Conservation (phyloP, 352 stramenopile species). For the Phytophthora constricta region DNA sequence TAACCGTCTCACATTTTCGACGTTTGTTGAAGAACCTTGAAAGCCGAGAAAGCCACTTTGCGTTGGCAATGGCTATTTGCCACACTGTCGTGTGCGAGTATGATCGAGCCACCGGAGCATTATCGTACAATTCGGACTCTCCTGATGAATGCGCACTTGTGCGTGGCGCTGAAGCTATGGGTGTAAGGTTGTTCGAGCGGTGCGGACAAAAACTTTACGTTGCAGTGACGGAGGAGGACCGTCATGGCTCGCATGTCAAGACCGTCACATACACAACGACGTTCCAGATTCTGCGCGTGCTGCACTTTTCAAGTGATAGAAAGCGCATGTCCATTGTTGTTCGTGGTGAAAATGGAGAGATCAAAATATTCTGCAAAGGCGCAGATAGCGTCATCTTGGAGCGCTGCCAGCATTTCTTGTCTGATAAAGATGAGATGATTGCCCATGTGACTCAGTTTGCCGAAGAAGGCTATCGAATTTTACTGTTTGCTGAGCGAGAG, state of each 20-base stretch:
- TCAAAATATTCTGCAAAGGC: slow-evolving; percentile 84
- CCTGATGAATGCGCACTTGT: slow-evolving; percentile 94
- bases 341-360: slow-evolving; percentile 52
- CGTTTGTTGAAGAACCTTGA: slow-evolving; percentile 57
- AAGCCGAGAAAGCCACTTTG: slow-evolving; percentile 58
- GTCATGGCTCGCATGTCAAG: slow-evolving; percentile 56
- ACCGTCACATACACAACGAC: slow-evolving; percentile 67
- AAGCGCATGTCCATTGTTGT: slow-evolving; percentile 89
- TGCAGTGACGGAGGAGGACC: slow-evolving; percentile 72
- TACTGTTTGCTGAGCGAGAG: slow-evolving; percentile 80
- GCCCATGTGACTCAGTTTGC: slow-evolving; percentile 86
- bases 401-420: slow-evolving; percentile 68
- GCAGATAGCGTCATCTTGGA: slow-evolving; percentile 82
- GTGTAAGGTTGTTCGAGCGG: slow-evolving; percentile 77
- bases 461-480: slow-evolving; percentile 83
- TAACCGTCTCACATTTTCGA: slow-evolving; percentile 52
- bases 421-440: slow-evolving; percentile 59
- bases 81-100: slow-evolving; percentile 88
- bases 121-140: slow-evolving; percentile 91
- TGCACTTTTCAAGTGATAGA: slow-evolving; percentile 81
- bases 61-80: slow-evolving; percentile 81
- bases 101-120: slow-evolving; percentile 40
- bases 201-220: slow-evolving; percentile 61
- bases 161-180: slow-evolving; percentile 74
- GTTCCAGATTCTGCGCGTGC: slow-evolving; percentile 75